Conservation (phyloP, 306 rosid genomes). For the Rosa lucieae region DNA sequence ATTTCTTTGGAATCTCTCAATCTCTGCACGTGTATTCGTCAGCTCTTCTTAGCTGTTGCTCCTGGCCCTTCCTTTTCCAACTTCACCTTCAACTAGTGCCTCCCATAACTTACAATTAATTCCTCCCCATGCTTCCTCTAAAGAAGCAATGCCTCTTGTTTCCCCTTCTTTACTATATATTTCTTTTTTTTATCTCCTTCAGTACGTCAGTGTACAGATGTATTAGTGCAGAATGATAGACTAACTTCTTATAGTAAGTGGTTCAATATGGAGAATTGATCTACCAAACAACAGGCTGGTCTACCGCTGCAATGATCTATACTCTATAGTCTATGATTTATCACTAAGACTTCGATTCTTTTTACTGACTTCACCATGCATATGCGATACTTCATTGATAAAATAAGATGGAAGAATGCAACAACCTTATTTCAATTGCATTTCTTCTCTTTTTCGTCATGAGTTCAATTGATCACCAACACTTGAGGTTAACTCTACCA, state of each 20-base stretch:
- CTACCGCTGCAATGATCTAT: neutral
- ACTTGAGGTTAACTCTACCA: no score
- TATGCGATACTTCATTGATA: neutral
- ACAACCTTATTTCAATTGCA: neutral
- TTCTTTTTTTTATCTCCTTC: conserved; percentile 2
- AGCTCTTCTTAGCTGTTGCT: conserved; percentile 60
- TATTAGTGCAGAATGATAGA: no score
- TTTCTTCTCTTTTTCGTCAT: neutral
- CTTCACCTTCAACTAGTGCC: conserved; percentile 30
- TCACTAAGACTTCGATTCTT: no score
- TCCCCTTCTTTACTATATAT: conserved; percentile 5
- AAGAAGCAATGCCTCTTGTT: conserved; percentile 45
- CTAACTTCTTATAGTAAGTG: no score
- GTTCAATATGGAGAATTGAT: no score
- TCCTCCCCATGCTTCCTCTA: conserved; percentile 71
- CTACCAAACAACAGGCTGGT: no score
- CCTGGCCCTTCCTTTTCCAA: conserved; percentile 14
- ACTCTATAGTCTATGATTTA: no score
- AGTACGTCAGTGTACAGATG: neutral
- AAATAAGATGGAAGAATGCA: neutral
- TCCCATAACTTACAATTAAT: conserved; percentile 54
- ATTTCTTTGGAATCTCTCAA: conserved; percentile 46
- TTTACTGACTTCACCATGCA: neutral
- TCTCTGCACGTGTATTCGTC: conserved; percentile 47
- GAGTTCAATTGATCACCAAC: neutral